Base-by-base conservation (phyloP, 2,329 filamentous ascomycete genomes). In the Fusarium tuaranense region DNA sequence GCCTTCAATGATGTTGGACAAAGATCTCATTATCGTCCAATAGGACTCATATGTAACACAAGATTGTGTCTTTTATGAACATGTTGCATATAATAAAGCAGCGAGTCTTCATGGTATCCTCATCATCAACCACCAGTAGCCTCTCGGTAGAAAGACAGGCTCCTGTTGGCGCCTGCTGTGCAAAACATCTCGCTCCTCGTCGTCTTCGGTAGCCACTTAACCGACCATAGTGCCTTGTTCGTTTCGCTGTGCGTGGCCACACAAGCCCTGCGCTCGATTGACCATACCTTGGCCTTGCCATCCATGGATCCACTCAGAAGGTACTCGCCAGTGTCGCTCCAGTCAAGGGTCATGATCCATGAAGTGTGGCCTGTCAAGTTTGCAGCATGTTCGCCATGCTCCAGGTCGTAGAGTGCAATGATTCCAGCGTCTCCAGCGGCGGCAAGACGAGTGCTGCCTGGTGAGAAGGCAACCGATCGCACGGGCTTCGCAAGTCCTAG, bases 281-380 rank as follows among this genome's bases (percentile, higher is more conserved):
- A 96, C 97, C 97, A 99, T 34, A 98, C 94, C 84, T 98, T 98
- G 70, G 94, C 94, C 83, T 97, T 98, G 41, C 97, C 96, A 80
- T 98, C 95, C 82, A 97, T 95, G 2, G 93, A 92, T 58, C 95
- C 94, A 79, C 93, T 97, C 4, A 98, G 87, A 14, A 99, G 86
- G 82, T 94, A 98, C 84, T 98, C 96, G 58, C 97, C 97, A 6
- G 94, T 97, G 79, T 94, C 91, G 82, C 93, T 98, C 95, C 96
- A 99, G 81, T 98, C 95, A 51, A 98, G 87, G 36, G 93, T 93
- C 71, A 96, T 93, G 75, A 99, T 92, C 97, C 96, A 99, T 7
- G 94, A 93, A 1, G 90, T 89, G 81, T 96, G 94, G 1, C 93
- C 94, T 0, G 89, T 84, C 69, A 99, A 86, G 80, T 95, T 97